Evolutionary conservation across 176 grass and related monocot species (phyloP), one percentile per base, ranked within the genome.

Genomic region (Elaeis guineensis): DNA sequence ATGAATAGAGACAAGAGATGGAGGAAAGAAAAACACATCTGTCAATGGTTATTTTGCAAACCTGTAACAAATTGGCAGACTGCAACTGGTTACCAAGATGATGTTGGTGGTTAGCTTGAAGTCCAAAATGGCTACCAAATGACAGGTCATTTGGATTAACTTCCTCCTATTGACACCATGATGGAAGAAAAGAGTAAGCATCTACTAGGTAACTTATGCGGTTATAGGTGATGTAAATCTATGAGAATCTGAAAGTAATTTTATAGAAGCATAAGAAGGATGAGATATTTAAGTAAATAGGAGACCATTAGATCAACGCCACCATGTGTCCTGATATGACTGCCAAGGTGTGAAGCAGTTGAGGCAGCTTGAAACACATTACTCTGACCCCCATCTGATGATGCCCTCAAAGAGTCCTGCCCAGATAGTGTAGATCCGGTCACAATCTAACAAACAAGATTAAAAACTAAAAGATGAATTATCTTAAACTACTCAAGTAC

Each of bases 61-160:
- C 87, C 87, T 82, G 82, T 49, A 90, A 73, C 15, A 75, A 66
- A 61, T 72, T 71, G 17, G 67, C 65, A 66, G 68, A 49, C 50
- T 85, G 75, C 52, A 85, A 19, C 52, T 85, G 75, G 69, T 82
- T 82, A 54, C 64, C 78, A 67, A 73, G 74, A 72, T 82, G 82
- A 30, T 85, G 79, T 1, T 73, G 22, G 44, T 72, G 72, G 51
- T 72, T 81, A 70, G 75, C 74, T 67, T 85, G 78, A 28, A 73
- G 67, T 22, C 51, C 87, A 66, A 76, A 90, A 76, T 73, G 78
- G 64, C 58, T 85, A 32, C 84, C 78, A 63, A 90, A 85, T 51
- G 81, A 81, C 16, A 90, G 65, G 39, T 90, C 78, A 32, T 85
- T 90, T 70, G 82, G 72, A 78, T 85, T 75, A 50, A 82, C 87